Conservation (phyloP, 768 basidiomycete species). For the Suillus discolor region DNA sequence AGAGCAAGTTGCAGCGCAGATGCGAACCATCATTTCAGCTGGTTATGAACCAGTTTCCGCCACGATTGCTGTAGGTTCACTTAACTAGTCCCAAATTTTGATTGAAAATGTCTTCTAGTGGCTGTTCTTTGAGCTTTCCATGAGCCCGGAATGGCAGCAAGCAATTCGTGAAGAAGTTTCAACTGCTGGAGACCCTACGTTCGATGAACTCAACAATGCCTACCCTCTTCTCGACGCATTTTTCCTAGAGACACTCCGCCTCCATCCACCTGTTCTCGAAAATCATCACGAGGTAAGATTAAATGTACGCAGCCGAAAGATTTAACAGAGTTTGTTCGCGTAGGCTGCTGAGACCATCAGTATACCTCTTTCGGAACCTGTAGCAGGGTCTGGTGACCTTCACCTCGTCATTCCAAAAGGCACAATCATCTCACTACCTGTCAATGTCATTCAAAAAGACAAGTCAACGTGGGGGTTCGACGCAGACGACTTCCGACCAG, state of each 20-base stretch:
- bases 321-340: slow-evolving; percentile 8
- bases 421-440: slow-evolving; percentile 54
- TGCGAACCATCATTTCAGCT: slow-evolving; percentile 65
- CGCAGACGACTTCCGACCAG: slow-evolving; percentile 57
- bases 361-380: slow-evolving; percentile 56
- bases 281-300: slow-evolving; percentile 60
- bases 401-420: slow-evolving; percentile 57
- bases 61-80: slow-evolving; percentile 33
- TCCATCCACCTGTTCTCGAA: slow-evolving; percentile 64
- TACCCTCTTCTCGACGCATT: slow-evolving; percentile 63
- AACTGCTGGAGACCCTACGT: slow-evolving; percentile 47
- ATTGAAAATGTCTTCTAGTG: slow-evolving; percentile 43
- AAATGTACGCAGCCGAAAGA: not conserved
- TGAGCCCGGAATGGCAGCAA: slow-evolving; percentile 51
- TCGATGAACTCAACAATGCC: slow-evolving; percentile 50
- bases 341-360: slow-evolving; percentile 54
- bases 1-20: slow-evolving; percentile 56
- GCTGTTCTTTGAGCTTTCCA: slow-evolving; percentile 65
- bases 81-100: not conserved
- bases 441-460: slow-evolving; percentile 60
- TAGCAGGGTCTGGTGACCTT: slow-evolving; percentile 45
- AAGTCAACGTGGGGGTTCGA: slow-evolving; percentile 61
- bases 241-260: slow-evolving; percentile 60
- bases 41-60: slow-evolving; percentile 46
- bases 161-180: slow-evolving; percentile 58